phyloP scores from a whole-genome alignment of 192 early-diverging fungal species.

The Podila epigama region DNA sequence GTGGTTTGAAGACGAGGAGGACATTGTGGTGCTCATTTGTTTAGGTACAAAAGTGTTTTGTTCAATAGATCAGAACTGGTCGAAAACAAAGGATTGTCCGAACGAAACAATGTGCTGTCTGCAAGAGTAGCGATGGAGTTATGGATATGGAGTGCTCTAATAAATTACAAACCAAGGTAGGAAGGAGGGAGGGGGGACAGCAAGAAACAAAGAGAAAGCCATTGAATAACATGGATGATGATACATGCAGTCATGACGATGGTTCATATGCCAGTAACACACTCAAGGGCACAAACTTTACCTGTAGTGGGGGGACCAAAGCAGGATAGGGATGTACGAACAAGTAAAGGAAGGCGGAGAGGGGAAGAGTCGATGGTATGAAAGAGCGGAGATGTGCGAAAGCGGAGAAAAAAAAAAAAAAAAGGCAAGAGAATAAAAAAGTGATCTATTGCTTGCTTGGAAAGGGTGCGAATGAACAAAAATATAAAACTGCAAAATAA shows the following conservation, averaged over 20 bases:
- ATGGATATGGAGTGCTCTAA: background rate
- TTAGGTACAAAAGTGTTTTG: background rate
- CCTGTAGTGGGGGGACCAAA: background rate
- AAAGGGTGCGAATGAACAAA: too few species aligned
- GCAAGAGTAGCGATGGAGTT: background rate
- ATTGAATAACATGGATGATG: background rate
- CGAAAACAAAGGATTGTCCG: background rate
- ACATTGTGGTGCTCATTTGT: slow-evolving; percentile 36
- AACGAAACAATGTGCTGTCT: background rate
- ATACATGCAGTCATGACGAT: background rate
- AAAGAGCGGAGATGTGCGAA: background rate
- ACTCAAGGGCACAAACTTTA: too few species aligned
- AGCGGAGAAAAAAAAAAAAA: background rate
- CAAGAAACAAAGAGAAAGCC: background rate
- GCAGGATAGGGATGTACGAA: background rate
- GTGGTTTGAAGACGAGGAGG: slow-evolving; percentile 21
- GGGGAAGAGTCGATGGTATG: background rate
- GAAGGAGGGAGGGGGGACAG: background rate
- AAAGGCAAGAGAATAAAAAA: background rate
- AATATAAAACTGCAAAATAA: background rate
- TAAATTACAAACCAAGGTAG: background rate
- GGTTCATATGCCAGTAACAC: background rate
- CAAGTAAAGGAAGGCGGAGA: background rate
- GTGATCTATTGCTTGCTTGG: background rate
- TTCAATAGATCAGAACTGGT: background rate